These are phyloP conservation scores for Nemophila menziesii DNA, from an alignment of 257 asterid species.

Conservation along the genomic window DNA sequence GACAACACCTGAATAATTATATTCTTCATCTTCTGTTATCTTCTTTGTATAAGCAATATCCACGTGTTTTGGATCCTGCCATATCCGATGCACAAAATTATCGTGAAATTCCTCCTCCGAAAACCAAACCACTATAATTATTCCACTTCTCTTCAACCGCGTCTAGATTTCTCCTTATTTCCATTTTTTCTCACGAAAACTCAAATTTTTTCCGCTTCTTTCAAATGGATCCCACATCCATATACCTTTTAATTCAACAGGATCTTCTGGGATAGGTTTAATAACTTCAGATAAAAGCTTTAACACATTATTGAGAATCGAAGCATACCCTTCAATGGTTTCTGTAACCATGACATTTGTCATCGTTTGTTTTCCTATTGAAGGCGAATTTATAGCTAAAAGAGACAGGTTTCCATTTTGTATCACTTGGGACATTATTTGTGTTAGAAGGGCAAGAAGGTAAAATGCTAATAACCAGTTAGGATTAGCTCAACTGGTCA, in stretches of 20 bases:
- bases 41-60: constrained; percentile 46
- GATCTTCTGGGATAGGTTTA: constrained; percentile 33
- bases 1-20: too few relatives aligned
- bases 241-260: constrained; percentile 43
- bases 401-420: constrained; percentile 67
- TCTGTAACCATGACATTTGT: constrained; percentile 78
- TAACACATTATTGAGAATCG: constrained; percentile 56
- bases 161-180: constrained; percentile 19
- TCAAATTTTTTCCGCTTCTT: constrained; percentile 19
- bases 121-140: too few relatives aligned
- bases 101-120: constrained; percentile 42
- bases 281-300: constrained; percentile 71
- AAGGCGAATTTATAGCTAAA: constrained; percentile 49
- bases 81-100: constrained; percentile 44
- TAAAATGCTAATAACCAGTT: too few relatives aligned
- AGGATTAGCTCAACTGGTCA: too few relatives aligned
- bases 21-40: constrained; percentile 90
- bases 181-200: constrained; percentile 18
- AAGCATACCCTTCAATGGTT: constrained; percentile 65
- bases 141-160: constrained; percentile 47
- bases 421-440: constrained; percentile 49
- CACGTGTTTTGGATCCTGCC: constrained; percentile 64
- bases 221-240: constrained; percentile 72
- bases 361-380: constrained; percentile 48
- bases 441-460: constrained; percentile 29